Evolutionary conservation across 1,284 basidiomycete species (phyloP), one percentile per base, ranked within the genome.

Genomic region (Moesziomyces parantarcticus): DNA sequence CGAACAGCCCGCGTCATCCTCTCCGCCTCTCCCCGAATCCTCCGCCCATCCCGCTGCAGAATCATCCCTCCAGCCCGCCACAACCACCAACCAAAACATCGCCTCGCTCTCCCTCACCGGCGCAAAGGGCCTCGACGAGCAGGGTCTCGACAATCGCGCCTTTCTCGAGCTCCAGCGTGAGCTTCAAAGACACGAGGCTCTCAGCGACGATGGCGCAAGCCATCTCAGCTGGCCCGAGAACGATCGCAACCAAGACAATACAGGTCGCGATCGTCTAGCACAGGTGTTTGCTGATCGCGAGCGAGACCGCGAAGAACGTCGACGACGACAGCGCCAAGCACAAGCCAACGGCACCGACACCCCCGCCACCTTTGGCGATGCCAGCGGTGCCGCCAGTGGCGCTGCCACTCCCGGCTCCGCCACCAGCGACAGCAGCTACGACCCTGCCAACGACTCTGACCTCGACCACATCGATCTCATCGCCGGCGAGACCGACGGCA

Each of bases 401-500:
- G 64, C 66, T 9, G 75, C 75, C 39, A 78, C 79, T 5, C 79
- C 78, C 5, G 72, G 75, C 29, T 68, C 56, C 5, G 66, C 54
- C 43, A 79, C 68, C 18, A 53, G 44, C 13, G 80, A 81, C n/a
- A 72, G 72, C 44, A 78, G 75, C 57, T 83, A 78, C 52, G 80
- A 83, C 20, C 80, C 82, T 1, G 71, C 70, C 20, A 76, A 76
- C 39, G 76, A 80, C 47, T 76, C 77, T 16, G 78, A 81, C 23
- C 69, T 83, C 22, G 79, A 73, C n/a, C 71, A 83, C 50, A 63
- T 83, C 36, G 81, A 83, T 32, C 47, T 83, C 29, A 58, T 82
- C n/a, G 68, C 78, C 11, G 82, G 82, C 29, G 82, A 83, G 58
- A 76, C 71, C 6, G 82, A 83, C 39, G 82, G 82, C 21, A 80